Conservation (phyloP, 2,329 filamentous ascomycete genomes). For the Fusarium circinatum region DNA sequence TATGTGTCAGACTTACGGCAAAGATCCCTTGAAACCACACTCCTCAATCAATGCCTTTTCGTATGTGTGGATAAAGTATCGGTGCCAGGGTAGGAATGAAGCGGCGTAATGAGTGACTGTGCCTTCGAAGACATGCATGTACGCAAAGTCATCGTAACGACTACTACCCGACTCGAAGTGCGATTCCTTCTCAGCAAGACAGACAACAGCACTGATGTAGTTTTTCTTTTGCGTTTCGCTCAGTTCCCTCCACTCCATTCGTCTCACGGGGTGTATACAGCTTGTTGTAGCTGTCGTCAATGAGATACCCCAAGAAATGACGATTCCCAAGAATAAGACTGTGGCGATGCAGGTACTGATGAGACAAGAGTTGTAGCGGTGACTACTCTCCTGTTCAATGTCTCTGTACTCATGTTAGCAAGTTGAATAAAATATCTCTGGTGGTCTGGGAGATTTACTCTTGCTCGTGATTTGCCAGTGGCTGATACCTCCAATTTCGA, state of each 20-base stretch:
- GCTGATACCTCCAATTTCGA: neutral
- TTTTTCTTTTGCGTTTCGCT: neutral
- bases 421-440: no score
- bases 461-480: neutral
- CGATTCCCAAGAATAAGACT: neutral
- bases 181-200: neutral
- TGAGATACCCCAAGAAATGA: neutral
- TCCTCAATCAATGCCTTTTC: neutral
- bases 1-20: neutral
- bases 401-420: neutral
- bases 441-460: neutral
- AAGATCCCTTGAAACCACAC: neutral
- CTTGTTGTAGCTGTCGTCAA: neutral
- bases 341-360: neutral
- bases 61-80: neutral
- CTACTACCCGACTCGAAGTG: neutral
- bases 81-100: neutral
- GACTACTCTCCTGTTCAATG: accelerated
- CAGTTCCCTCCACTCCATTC: neutral
- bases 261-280: neutral
- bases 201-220: neutral
- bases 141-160: neutral
- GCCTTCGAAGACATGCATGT: neutral
- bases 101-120: neutral
- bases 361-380: neutral